Evolutionary conservation across 2,329 filamentous ascomycete genomes (phyloP), one percentile per base, ranked within the genome.

Genomic region (Colletotrichum tamarilloi): DNA sequence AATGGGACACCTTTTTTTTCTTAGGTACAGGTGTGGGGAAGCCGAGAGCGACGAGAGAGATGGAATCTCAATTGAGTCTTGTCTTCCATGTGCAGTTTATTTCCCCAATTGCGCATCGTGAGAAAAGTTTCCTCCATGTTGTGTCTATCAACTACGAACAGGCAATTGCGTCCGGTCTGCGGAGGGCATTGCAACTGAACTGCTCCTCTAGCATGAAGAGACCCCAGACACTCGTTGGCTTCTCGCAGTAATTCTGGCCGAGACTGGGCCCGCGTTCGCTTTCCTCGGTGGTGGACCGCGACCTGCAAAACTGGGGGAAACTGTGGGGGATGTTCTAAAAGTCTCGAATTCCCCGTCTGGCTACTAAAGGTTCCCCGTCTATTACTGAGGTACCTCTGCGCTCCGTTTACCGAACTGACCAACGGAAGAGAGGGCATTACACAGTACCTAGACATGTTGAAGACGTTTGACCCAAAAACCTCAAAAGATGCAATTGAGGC

Each of bases 221-320:
- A 42, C 53, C 22, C 22, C n/a, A 22, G 14, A 26, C 42, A 16
- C 24, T 42, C 58, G 56, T 58, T 73, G 56, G 19, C 67, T 26
- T 28, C 67, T 73, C 71, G 71, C 56, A 73, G 71, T 62, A 73
- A 71, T 73, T 73, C 71, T 73, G 71, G 71, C 71, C 71, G 71
- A 73, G 60, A n/a, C 46, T 9, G 71, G 56, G 38, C 67, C 56
- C 64, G 67, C 55, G 56, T 66, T 70, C 67, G 70, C 70, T 66
- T 49, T 35, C 67, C 65, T 73, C 70, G 67, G 67, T 71, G 62
- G 67, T 73, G 67, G 67, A 62, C 62, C 71, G 56, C 60, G 71
- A 73, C 35, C 19, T 46, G 55, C 67, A 65, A 71, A 73, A 73
- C 71, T 52, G 71, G 71, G 71, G 71, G 71, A 72, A 73, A 22